Evolutionary conservation across 2,329 filamentous ascomycete species (phyloP).

Genomic region (Spiromastix sp.): DNA sequence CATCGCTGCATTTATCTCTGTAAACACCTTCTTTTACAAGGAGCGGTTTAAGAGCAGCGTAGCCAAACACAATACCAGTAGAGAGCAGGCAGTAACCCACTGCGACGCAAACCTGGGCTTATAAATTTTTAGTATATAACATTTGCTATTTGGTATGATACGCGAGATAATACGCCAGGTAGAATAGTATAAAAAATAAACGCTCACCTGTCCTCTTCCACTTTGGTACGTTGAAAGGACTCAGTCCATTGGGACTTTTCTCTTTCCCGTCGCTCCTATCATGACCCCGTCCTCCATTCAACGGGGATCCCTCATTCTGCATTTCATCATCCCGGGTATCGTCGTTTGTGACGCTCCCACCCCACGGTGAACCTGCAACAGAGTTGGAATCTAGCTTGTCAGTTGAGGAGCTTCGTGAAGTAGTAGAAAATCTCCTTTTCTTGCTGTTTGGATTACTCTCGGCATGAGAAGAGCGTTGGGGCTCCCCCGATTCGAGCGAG

Average conservation of each 20-base stretch:
- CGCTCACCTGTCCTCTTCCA: constrained; percentile 42
- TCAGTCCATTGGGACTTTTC: constrained; percentile 19
- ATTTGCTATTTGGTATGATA: not conserved
- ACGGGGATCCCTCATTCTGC: constrained; percentile 7
- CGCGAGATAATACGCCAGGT: not conserved
- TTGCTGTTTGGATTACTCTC: constrained; percentile 12
- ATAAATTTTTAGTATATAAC: not conserved
- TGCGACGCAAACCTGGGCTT: constrained; percentile 56
- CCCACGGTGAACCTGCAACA: constrained; percentile 29
- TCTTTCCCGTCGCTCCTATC: not conserved
- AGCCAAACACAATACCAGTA: constrained; percentile 73
- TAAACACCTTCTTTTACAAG: constrained; percentile 66
- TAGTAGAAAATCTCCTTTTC: constrained; percentile 12
- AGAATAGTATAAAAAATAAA: not conserved
- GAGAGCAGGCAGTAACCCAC: constrained; percentile 66
- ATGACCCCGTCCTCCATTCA: not conserved
- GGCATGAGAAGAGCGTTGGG: constrained; percentile 19
- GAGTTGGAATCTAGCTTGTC: constrained; percentile 34
- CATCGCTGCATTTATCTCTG: constrained; percentile 48
- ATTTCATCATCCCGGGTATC: constrained; percentile 17
- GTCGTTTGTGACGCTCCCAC: constrained; percentile 20
- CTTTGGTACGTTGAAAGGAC: constrained; percentile 45
- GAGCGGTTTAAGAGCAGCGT: constrained; percentile 73
- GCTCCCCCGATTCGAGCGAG: constrained; percentile 36
- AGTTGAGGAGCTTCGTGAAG: constrained; percentile 8